Conservation (phyloP, 2,329 filamentous ascomycete species). For the Aspergillus amoenus region DNA sequence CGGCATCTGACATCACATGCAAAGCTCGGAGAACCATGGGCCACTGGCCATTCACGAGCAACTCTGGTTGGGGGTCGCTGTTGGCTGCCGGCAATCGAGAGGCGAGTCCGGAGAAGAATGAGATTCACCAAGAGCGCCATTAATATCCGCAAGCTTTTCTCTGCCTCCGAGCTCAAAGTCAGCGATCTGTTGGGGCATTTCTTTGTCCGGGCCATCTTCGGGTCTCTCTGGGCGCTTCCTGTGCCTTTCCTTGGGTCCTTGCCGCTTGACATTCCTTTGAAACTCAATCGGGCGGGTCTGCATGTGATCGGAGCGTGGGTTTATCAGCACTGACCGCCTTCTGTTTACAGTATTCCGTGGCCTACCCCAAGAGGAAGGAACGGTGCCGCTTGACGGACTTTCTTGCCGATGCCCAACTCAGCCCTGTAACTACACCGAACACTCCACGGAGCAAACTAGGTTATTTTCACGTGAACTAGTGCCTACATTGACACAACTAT, state of each 20-base stretch:
- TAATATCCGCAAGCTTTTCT: neutral
- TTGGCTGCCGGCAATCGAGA: neutral
- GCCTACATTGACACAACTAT: neutral
- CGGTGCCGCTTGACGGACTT: no score
- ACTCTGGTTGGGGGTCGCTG: neutral
- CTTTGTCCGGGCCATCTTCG: neutral
- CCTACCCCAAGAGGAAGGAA: neutral
- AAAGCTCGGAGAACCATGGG: conserved; percentile 2
- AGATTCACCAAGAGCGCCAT: neutral
- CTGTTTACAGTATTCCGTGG: neutral
- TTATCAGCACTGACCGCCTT: neutral
- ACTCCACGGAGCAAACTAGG: neutral
- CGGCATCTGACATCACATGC: conserved; percentile 11
- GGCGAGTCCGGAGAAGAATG: neutral
- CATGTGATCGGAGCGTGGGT: conserved; percentile 9
- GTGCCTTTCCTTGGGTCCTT: conserved; percentile 1
- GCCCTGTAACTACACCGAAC: no score
- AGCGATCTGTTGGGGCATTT: neutral
- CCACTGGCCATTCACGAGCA: neutral
- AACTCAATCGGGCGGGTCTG: conserved; percentile 12
- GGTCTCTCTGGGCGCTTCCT: neutral
- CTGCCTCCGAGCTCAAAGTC: neutral
- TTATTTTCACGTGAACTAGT: neutral
- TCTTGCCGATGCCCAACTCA: no score
- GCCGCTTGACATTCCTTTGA: neutral